Evolutionary conservation across 2,329 filamentous ascomycete species (phyloP).

Genomic region (Macrophomina pseudophaseolina): DNA sequence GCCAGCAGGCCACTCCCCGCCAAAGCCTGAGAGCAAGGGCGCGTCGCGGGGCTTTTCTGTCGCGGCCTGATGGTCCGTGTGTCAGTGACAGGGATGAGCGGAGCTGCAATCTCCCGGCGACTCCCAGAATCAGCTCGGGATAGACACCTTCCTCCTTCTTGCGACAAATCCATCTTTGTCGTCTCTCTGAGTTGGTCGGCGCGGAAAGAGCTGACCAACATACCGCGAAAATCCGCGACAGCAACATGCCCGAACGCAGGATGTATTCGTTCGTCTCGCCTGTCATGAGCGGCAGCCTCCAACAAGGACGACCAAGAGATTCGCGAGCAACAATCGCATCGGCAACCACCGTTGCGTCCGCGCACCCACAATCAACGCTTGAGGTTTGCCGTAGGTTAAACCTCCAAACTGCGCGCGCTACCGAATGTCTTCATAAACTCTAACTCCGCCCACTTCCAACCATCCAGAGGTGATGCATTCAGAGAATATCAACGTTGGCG

Average conservation of each 20-base stretch:
- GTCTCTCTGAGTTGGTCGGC: not conserved
- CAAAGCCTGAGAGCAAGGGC: not conserved
- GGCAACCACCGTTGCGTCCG: not conserved
- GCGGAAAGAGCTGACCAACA: not conserved
- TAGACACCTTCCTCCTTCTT: not conserved
- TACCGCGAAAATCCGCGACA: not conserved
- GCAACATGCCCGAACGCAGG: not conserved
- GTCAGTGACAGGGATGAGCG: conserved; percentile 15
- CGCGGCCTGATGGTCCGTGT: conserved; percentile 9
- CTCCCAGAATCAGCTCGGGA: conserved; percentile 1
- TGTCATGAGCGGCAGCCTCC: conserved; percentile 13
- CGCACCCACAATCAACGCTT: not conserved
- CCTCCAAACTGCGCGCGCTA: not conserved
- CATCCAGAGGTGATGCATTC: conserved; percentile 17
- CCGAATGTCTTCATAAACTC: not conserved
- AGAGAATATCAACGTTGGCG: conserved; percentile 9
- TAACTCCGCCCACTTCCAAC: not conserved
- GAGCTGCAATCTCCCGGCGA: conserved; percentile 18
- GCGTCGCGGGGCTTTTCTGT: conserved; percentile 7
- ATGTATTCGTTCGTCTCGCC: conserved; percentile 14
- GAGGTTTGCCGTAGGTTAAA: conserved; percentile 13
- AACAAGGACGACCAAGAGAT: not conserved
- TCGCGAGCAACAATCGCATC: not conserved
- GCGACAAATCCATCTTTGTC: not conserved
- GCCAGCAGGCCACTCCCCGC: not conserved